Base-by-base conservation (phyloP, 2,329 filamentous ascomycete genomes). In the Sclerotinia minor region DNA sequence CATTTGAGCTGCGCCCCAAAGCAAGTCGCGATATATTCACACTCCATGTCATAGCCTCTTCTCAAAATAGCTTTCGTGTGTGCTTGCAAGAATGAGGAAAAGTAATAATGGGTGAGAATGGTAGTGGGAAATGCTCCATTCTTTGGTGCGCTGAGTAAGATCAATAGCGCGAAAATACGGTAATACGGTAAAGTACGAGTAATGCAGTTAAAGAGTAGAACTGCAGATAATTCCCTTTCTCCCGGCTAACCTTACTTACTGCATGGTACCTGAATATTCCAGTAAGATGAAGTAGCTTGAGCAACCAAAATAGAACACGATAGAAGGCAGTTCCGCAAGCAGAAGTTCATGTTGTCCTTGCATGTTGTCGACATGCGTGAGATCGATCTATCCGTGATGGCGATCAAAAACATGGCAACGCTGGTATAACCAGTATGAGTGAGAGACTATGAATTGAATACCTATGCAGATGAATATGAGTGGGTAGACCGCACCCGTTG, bases 21-120 rank as follows among this genome's bases (percentile, higher is more conserved):
- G 24, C 32, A 60, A 60, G 38, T 61, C 35, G 45, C 44, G 65
- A 61, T 54, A 41, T 52, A 13, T 41, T 47, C 47, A 35, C 21
- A 49, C 44, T 41, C 21, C 21, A 29, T 35, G 35, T 47, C 47
- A 63, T 67, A 64, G 67, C 58, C 67, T 59, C 65, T 59, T 70
- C 69, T 70, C 69, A 69, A 70, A 70, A 70, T 70, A 70, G 67
- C 67, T 69, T 70, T 61, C 60, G 65, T 38, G 57, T 47, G 21
- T 53, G 57, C 47, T 61, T 61, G 38, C 24, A 47, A 45, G 19
- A 52, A n/a, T n/a, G n/a, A n/a, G n/a, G 35, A 47, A 53, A 67
- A 53, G 57, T 47, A 17, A 61, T 24, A 50, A 44, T 45, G 19
- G 19, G 15, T 19, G 19, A 19, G 52, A 54, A 54, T 47, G 55